phyloP scores from a whole-genome alignment of 306 rosid genomes.

The Trifolium fragiferum region DNA sequence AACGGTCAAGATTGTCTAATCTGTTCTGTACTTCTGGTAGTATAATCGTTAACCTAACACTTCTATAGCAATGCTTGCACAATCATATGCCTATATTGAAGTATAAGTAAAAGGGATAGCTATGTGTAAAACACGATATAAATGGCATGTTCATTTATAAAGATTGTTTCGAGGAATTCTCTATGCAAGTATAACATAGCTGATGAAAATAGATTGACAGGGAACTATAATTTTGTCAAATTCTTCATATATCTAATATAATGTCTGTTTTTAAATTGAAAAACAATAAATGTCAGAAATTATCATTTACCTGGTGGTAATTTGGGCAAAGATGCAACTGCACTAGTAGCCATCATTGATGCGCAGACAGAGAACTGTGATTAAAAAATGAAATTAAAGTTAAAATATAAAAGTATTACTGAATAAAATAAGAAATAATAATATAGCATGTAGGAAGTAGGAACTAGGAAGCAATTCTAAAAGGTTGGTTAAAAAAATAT shows the following conservation, averaged over 20 bases:
- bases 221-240: background rate
- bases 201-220: constrained; percentile 3
- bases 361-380: constrained; percentile 31
- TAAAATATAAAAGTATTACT: background rate
- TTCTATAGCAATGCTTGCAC: background rate
- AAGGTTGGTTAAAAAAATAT: background rate
- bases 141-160: background rate
- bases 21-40: background rate
- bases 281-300: constrained; percentile 14
- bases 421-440: constrained; percentile 33
- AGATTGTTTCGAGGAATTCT: constrained; percentile 21
- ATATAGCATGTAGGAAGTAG: constrained; percentile 5
- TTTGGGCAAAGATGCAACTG: constrained; percentile 45
- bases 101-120: constrained; percentile 19
- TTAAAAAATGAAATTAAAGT: constrained; percentile 19
- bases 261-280: constrained; percentile 13
- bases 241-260: background rate
- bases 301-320: constrained; percentile 52
- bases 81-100: constrained; percentile 6
- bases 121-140: constrained; percentile 12
- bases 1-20: constrained; percentile 23
- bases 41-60: background rate
- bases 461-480: background rate
- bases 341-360: constrained; percentile 47
- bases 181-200: background rate